Percentiles rank a stretch among this genome's conserved stretches.
Evolutionary conservation across 805 yeast genomes (phyloP).

Genomic region (Cyberlindnera samutprakarnensis): DNA sequence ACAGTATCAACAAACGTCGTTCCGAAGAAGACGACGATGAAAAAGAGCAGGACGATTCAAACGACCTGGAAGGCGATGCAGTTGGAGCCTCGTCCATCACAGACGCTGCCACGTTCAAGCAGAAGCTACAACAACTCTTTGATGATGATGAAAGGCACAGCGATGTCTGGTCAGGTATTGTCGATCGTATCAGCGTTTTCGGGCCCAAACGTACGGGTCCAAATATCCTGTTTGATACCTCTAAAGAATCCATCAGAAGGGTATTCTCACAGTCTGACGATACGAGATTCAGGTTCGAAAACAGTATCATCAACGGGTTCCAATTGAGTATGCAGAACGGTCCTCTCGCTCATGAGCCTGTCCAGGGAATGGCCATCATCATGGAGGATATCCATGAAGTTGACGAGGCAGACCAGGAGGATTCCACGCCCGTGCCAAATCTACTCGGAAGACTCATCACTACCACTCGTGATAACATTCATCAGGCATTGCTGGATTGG

Average conservation of each 20-base stretch:
- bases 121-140: constrained; percentile 25
- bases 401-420: constrained; percentile 21
- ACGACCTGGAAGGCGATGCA: constrained; percentile 15
- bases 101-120: constrained; percentile 25
- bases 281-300: constrained; percentile 37
- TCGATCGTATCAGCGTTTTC: constrained; percentile 47
- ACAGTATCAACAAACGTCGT: constrained; percentile 11
- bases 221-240: constrained; percentile 58
- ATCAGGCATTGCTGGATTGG: constrained; percentile 64
- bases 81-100: constrained; percentile 16
- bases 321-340: constrained; percentile 79
- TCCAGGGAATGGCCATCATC: constrained; percentile 66
- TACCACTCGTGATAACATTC: constrained; percentile 64
- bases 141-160: constrained; percentile 19
- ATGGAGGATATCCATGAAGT: constrained; percentile 29
- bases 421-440: constrained; percentile 31
- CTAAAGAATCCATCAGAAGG: constrained; percentile 28
- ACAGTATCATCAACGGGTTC: constrained; percentile 72
- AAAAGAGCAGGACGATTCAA: constrained; percentile 15
- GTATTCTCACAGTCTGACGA: constrained; percentile 17
- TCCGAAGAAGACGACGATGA: constrained; percentile 7
- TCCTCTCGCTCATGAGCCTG: constrained; percentile 81
- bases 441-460: constrained; percentile 69
- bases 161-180: constrained; percentile 23
- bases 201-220: constrained; percentile 77